Conservation (phyloP, 2,329 filamentous ascomycete genomes). For the Xylariaceae sp. region DNA sequence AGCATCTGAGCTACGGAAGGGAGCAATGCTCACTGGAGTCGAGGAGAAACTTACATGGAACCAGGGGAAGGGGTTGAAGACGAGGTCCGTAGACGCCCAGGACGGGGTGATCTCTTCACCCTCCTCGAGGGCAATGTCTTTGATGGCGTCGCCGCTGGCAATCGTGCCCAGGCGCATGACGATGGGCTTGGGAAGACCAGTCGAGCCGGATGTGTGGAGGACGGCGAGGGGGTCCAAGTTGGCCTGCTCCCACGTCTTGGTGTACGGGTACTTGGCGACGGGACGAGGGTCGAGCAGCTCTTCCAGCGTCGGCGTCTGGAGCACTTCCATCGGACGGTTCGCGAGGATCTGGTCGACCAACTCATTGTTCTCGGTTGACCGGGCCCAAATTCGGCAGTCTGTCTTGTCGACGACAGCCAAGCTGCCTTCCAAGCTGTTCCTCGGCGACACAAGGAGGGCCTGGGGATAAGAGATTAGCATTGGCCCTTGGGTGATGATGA, state of each 20-base stretch:
- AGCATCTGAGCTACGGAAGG: background rate
- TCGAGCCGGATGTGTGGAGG: slow-evolving; percentile 23
- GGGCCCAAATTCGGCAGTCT: slow-evolving; percentile 20
- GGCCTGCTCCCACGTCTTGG: slow-evolving; percentile 22
- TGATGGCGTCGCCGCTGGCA: slow-evolving; percentile 20
- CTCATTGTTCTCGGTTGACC: slow-evolving; percentile 15
- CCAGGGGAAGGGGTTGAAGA: slow-evolving; percentile 24
- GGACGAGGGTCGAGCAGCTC: slow-evolving; percentile 18
- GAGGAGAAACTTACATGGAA: slow-evolving; percentile 16
- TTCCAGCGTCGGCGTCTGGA: slow-evolving; percentile 18
- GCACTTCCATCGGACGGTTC: slow-evolving; percentile 18
- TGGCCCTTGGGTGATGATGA: background rate
- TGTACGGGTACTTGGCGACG: slow-evolving; percentile 20
- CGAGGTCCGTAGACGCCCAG: slow-evolving; percentile 16
- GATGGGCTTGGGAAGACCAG: slow-evolving; percentile 23
- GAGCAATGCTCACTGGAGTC: background rate
- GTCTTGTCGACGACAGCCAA: slow-evolving; percentile 20
- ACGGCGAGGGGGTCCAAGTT: slow-evolving; percentile 19
- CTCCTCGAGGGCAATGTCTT: slow-evolving; percentile 19
- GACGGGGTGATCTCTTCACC: slow-evolving; percentile 21
- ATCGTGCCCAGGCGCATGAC: slow-evolving; percentile 23
- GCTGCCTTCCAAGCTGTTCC: slow-evolving; percentile 21
- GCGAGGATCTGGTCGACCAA: slow-evolving; percentile 20
- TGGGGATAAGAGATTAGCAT: slow-evolving; percentile 3
- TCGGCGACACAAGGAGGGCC: slow-evolving; percentile 21